Conservation (phyloP, 2,329 filamentous ascomycete genomes). For the Endocalyx cinctus region DNA sequence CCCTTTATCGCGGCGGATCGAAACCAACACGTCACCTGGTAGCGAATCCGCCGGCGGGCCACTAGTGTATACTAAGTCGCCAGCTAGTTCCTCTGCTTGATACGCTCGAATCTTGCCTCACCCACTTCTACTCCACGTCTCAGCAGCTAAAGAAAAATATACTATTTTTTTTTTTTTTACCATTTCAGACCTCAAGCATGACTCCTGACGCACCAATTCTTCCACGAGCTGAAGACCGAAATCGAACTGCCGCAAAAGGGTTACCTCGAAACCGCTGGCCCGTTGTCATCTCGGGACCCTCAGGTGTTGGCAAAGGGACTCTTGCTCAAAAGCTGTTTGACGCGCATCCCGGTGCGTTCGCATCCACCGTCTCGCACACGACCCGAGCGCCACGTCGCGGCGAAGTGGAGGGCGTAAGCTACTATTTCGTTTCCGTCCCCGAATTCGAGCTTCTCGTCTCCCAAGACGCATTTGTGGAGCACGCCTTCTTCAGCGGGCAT, state of each 20-base stretch:
- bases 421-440: conserved; percentile 5
- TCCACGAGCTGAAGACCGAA: conserved; percentile 6
- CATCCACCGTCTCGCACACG: conserved; percentile 8
- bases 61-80: too few species aligned
- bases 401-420: conserved; percentile 8
- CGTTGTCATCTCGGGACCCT: conserved; percentile 8
- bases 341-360: conserved; percentile 8
- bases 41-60: too few species aligned
- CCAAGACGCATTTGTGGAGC: conserved; percentile 6
- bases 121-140: too few species aligned
- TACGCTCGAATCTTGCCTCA: too few species aligned
- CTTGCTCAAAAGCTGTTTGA: conserved; percentile 5
- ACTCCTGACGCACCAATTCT: conserved; percentile 3
- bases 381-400: conserved; percentile 6
- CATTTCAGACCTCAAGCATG: too few species aligned
- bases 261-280: conserved; percentile 5
- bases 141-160: too few species aligned
- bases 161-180: too few species aligned
- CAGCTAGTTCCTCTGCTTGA: too few species aligned
- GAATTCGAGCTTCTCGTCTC: conserved; percentile 8
- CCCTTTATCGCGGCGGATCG: too few species aligned
- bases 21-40: too few species aligned
- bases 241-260: conserved; percentile 6
- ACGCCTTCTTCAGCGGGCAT: conserved; percentile 6
- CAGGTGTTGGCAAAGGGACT: conserved; percentile 10